Percentiles rank a stretch among this genome's conserved stretches.
Evolutionary conservation across 208 protist genomes (phyloP).

Genomic region (Balamuthia mandrillaris): DNA sequence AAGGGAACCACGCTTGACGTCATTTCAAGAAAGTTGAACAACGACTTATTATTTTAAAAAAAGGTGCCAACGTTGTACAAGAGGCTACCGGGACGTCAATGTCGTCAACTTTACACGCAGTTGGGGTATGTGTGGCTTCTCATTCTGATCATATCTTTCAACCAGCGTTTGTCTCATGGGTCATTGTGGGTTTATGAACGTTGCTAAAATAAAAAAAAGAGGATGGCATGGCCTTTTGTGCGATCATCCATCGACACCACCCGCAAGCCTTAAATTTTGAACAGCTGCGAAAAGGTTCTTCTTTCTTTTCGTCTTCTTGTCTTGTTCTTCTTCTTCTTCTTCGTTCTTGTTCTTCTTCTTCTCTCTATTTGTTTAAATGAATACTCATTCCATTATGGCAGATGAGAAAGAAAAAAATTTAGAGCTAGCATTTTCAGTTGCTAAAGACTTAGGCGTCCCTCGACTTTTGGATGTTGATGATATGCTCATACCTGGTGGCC

Average conservation of each 20-base stretch:
- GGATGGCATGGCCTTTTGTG: conserved; percentile 35
- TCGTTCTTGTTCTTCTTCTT: not conserved
- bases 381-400: not conserved
- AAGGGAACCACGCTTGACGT: too few relatives aligned
- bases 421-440: conserved; percentile 1
- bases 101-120: conserved; percentile 24
- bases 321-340: not conserved
- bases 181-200: too few relatives aligned
- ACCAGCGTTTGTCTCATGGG: too few relatives aligned
- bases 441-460: not conserved
- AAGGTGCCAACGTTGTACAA: conserved; percentile 10
- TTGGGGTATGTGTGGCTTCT: too few relatives aligned
- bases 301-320: not conserved
- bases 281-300: not conserved
- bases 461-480: conserved; percentile 30
- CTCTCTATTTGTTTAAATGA: not conserved
- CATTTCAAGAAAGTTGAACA: too few relatives aligned
- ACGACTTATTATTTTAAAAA: not conserved
- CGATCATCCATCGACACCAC: not conserved
- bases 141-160: too few relatives aligned
- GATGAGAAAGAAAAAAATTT: conserved; percentile 11
- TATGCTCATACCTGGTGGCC: conserved; percentile 14
- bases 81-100: not conserved
- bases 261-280: not conserved
- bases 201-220: too few relatives aligned